Evolutionary conservation across 2,329 filamentous ascomycete species (phyloP).

Genomic region (Trichoderma citrinoviride): DNA sequence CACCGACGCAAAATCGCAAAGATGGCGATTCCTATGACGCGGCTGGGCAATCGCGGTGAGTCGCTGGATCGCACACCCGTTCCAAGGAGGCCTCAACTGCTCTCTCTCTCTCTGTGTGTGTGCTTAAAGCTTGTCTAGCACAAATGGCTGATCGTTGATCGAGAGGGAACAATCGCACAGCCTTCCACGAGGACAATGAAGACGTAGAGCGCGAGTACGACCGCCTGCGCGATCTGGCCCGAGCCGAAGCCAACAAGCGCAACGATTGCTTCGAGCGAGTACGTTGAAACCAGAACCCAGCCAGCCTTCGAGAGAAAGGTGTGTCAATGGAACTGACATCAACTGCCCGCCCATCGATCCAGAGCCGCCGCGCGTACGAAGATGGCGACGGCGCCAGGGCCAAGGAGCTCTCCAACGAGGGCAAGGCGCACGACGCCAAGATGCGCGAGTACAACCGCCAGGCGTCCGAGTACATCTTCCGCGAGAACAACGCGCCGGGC

Average conservation of each 20-base stretch:
- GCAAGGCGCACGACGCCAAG: slow-evolving; percentile 76
- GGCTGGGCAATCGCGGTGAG: slow-evolving; percentile 43
- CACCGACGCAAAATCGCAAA: background rate
- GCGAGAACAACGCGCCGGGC: slow-evolving; percentile 81
- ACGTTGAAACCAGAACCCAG: slow-evolving; percentile 29
- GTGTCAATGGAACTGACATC: background rate
- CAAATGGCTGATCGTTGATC: slow-evolving; percentile 9
- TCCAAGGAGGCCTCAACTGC: background rate
- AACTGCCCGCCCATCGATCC: background rate
- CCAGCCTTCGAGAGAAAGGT: background rate
- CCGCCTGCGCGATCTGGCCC: slow-evolving; percentile 78
- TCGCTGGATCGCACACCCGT: background rate
- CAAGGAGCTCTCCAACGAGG: slow-evolving; percentile 79
- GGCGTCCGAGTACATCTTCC: slow-evolving; percentile 91
- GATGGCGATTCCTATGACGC: slow-evolving; percentile 41
- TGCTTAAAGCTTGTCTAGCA: background rate
- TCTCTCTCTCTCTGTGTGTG: background rate
- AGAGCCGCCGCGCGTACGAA: slow-evolving; percentile 78
- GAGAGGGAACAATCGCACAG: slow-evolving; percentile 42
- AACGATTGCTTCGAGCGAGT: slow-evolving; percentile 73
- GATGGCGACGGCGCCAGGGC: slow-evolving; percentile 79
- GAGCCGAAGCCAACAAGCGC: slow-evolving; percentile 75
- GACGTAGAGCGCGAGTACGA: slow-evolving; percentile 86
- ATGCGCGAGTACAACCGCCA: slow-evolving; percentile 90
- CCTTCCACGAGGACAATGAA: slow-evolving; percentile 67